Percentiles rank a stretch among this genome's conserved stretches.
Evolutionary conservation across 495 filamentous ascomycete species (phyloP).

Genomic region (Cercophora samala): DNA sequence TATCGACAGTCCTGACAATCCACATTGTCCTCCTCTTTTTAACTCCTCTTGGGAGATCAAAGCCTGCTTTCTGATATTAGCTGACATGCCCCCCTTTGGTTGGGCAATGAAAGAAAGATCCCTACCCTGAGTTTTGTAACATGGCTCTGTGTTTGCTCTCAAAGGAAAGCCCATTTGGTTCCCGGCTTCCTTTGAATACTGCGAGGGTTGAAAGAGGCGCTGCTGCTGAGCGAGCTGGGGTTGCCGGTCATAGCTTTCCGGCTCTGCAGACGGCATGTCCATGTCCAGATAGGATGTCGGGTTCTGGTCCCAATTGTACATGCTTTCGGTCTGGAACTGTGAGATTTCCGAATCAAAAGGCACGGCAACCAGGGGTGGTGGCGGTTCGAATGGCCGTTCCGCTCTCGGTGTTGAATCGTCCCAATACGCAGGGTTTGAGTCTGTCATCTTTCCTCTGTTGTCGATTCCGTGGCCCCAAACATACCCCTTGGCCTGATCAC

Average conservation of each 20-base stretch:
- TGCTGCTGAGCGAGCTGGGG: not conserved
- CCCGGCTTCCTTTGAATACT: not conserved
- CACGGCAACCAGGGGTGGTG: constrained; percentile 14
- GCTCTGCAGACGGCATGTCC: constrained; percentile 22
- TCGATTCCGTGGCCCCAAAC: constrained; percentile 7
- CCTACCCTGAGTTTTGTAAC: constrained; percentile 5
- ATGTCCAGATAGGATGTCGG: constrained; percentile 33
- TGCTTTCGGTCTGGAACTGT: constrained; percentile 3
- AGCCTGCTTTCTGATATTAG: not conserved
- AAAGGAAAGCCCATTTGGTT: not conserved
- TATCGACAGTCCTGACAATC: constrained; percentile 30
- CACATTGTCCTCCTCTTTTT: constrained; percentile 27
- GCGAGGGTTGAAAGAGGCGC: not conserved
- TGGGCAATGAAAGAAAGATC: not conserved
- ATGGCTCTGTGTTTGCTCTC: not conserved
- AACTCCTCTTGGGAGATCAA: not conserved
- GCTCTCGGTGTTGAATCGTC: not conserved
- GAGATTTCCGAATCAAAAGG: constrained; percentile 11
- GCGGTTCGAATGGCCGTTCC: not conserved
- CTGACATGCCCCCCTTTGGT: not conserved
- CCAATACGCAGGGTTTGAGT: not conserved
- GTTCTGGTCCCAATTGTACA: constrained; percentile 26
- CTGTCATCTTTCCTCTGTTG: not conserved
- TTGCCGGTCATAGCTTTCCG: constrained; percentile 7
- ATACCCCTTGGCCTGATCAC: not conserved